Base-by-base conservation (phyloP, 495 filamentous ascomycete genomes). In the Aspergillus carlsbadensis region DNA sequence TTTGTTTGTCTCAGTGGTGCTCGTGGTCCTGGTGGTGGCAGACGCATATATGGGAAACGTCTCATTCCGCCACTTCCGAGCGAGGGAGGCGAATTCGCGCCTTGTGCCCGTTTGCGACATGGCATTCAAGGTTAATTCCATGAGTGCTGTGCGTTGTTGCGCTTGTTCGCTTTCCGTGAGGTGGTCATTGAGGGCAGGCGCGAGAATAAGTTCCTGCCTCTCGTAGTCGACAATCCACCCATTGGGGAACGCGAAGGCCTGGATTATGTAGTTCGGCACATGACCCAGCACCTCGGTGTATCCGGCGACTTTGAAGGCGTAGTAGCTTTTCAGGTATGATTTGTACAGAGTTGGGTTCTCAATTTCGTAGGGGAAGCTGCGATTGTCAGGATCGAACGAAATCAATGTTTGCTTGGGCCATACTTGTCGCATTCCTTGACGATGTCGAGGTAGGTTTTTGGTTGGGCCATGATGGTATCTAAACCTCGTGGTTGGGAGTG, bases 21-120 rank as follows among this genome's bases (percentile, higher is more conserved):
- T n/a, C n/a, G n/a, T n/a, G n/a, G n/a, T n/a, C 6, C 44, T 26
- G 41, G 17, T 43, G 11, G 2, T 15, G 31, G 14, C 2, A 61
- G 7, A 62, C 62, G 5, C 72, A n/a, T 77, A 54, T 43, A 84
- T 65, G 24, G 72, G 65, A 63, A 77, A 80, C 17, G 64, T 63
- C 56, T 82, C 80, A 61, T 73, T 76, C 58, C 78, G 72, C 58
- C 62, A 67, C 66, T 85, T 17, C 70, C 71, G 22, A 93, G 77
- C 8, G 26, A 91, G 70, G 34, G 77, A 65, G 69, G 92, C 93
- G 79, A 87, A 87, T 60, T 83, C 78, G 3, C 69, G 62, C 29
- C 81, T 71, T 3, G 87, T 81, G n/a, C 59, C 59, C 10, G 17
- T 5, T 24, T 22, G 17, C 3, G 17, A 43, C 41, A 43, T 43